Percentiles rank a stretch among this genome's conserved stretches.
These are phyloP conservation scores for Metschnikowia lachancei DNA, from an alignment of 805 yeast genomes.

Conservation along the genomic window DNA sequence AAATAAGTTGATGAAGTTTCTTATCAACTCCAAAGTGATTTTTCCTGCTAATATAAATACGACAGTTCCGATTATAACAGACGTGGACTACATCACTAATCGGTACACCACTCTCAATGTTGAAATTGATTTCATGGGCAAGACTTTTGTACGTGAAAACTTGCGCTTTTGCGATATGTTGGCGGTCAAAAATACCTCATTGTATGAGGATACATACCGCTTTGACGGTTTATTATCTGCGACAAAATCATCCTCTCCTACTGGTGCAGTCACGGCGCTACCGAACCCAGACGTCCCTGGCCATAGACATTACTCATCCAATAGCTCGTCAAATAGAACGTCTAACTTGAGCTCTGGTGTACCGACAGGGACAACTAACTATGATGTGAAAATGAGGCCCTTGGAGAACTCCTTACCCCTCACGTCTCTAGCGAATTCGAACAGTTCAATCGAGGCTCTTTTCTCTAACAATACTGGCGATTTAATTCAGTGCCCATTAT, in stretches of 20 bases:
- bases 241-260: constrained; percentile 1
- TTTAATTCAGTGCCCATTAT: constrained; percentile 35
- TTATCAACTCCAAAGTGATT: constrained; percentile 33
- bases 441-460: constrained; percentile 20
- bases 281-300: constrained; percentile 2
- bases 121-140: constrained; percentile 43
- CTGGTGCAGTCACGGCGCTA: neutral
- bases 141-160: constrained; percentile 38
- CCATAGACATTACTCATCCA: neutral
- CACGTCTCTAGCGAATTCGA: constrained; percentile 13
- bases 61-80: constrained; percentile 30
- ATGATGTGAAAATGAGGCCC: constrained; percentile 9
- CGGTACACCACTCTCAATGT: constrained; percentile 49
- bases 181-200: constrained; percentile 37
- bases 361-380: neutral
- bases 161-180: constrained; percentile 43
- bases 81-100: constrained; percentile 46
- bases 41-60: constrained; percentile 6
- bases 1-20: constrained; percentile 30
- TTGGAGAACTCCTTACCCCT: neutral
- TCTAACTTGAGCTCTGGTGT: neutral
- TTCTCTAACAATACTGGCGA: constrained; percentile 28
- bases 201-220: constrained; percentile 28
- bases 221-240: constrained; percentile 10
- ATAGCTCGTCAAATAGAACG: neutral